Evolutionary conservation across 2,329 filamentous ascomycete genomes (phyloP).

Genomic region (Fusarium mundagurra): DNA sequence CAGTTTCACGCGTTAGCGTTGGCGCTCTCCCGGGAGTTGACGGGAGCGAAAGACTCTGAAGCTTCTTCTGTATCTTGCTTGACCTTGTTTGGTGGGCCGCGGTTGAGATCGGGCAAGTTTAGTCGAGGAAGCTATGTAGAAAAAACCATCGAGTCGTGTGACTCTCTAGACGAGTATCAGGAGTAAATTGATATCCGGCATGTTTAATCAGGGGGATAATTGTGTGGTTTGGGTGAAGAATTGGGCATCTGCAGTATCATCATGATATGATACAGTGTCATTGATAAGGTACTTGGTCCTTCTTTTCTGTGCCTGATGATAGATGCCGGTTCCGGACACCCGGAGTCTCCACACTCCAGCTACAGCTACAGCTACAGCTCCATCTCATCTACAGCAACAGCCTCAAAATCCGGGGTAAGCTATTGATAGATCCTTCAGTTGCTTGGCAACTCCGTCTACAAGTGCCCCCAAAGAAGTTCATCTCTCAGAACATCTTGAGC

Average conservation of each 20-base stretch:
- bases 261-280: neutral
- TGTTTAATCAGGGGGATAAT: neutral
- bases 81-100: neutral
- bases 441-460: neutral
- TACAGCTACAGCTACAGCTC: neutral
- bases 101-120: conserved; percentile 9
- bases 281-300: neutral
- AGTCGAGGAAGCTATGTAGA: conserved; percentile 16
- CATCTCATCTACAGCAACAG: neutral
- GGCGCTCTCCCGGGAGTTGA: neutral
- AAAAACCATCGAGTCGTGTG: conserved; percentile 19
- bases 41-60: neutral
- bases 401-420: conserved; percentile 23
- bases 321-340: conserved; percentile 10
- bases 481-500: neutral
- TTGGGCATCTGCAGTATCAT: neutral
- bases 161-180: neutral
- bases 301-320: conserved; percentile 20
- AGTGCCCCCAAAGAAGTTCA: neutral
- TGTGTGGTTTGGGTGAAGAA: neutral
- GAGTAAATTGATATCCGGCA: neutral
- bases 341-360: conserved; percentile 24
- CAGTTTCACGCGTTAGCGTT: conserved; percentile 7
- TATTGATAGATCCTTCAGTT: conserved; percentile 6
- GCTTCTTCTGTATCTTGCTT: neutral